These are phyloP conservation scores for Colletotrichum scovillei DNA, from an alignment of 2,329 filamentous ascomycete genomes.

Conservation along the genomic window DNA sequence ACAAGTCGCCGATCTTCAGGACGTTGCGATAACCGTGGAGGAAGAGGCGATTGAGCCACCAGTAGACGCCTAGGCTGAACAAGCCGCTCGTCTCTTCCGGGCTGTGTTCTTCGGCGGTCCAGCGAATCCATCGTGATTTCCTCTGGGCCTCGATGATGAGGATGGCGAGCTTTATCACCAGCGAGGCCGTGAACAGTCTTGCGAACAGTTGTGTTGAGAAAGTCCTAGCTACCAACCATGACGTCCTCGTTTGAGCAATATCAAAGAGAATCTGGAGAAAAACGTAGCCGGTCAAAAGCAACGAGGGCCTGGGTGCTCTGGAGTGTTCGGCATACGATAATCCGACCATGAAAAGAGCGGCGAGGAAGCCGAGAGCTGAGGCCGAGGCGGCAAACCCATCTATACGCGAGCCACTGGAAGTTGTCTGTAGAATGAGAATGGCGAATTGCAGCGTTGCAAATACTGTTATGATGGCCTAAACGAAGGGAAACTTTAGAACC, in stretches of 20 bases:
- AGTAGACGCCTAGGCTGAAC: conserved; percentile 45
- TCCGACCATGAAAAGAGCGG: conserved; percentile 42
- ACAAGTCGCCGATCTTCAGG: conserved; percentile 45
- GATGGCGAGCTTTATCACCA: conserved; percentile 50
- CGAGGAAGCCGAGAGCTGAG: conserved; percentile 43
- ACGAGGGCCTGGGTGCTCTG: conserved; percentile 52
- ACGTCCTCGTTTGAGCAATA: conserved; percentile 52
- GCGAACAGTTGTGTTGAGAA: conserved; percentile 38
- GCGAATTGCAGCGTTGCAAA: conserved; percentile 46
- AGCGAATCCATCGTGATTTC: conserved; percentile 52
- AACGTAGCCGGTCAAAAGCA: conserved; percentile 54
- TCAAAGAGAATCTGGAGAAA: conserved; percentile 57
- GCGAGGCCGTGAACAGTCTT: conserved; percentile 47
- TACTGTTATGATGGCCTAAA: conserved; percentile 36
- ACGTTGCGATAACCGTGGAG: conserved; percentile 46
- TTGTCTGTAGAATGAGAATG: conserved; percentile 44
- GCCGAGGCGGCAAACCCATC: conserved; percentile 44
- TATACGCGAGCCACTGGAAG: conserved; percentile 23
- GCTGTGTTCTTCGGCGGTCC: conserved; percentile 52
- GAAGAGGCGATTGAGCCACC: conserved; percentile 50
- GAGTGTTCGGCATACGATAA: conserved; percentile 45
- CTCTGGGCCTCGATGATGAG: conserved; percentile 50
- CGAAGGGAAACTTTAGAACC: not conserved
- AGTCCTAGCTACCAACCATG: conserved; percentile 49
- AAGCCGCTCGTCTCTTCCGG: conserved; percentile 50